These are phyloP conservation scores for Fraxinus pennsylvanica DNA, from an alignment of 257 asterid genomes.

Conservation along the genomic window DNA sequence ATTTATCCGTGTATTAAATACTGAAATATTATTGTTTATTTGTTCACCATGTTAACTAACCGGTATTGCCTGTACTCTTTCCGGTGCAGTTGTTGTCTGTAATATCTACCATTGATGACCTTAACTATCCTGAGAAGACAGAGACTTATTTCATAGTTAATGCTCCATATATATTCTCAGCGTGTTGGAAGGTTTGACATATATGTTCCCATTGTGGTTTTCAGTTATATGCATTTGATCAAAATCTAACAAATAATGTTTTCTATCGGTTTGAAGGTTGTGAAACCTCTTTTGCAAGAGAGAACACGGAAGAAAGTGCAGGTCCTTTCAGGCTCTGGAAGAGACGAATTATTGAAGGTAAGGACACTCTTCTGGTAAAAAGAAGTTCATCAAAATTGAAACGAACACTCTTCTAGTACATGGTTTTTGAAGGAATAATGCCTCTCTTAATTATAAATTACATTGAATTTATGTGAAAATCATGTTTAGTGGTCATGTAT, in stretches of 20 bases:
- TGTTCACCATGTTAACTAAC: neutral
- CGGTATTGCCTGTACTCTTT: slow-evolving; percentile 3
- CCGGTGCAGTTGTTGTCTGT: slow-evolving; percentile 71
- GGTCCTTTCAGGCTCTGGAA: slow-evolving; percentile 63
- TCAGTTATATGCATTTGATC: slow-evolving; percentile 6
- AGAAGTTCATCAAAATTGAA: no score
- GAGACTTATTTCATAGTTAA: slow-evolving; percentile 84
- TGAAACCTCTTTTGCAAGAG: slow-evolving; percentile 86
- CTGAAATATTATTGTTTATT: neutral
- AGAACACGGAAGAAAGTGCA: slow-evolving; percentile 70
- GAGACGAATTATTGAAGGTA: slow-evolving; percentile 61
- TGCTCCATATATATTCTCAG: slow-evolving; percentile 89
- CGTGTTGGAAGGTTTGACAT: slow-evolving; percentile 87
- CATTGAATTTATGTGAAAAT: no score
- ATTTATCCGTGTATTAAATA: neutral
- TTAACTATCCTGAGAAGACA: slow-evolving; percentile 92
- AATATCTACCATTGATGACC: slow-evolving; percentile 85
- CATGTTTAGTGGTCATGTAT: neutral
- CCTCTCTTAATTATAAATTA: no score
- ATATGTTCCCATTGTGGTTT: neutral
- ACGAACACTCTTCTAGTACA: neutral
- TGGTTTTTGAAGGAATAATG: neutral
- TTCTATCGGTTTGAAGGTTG: slow-evolving; percentile 56
- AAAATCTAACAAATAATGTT: neutral
- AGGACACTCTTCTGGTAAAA: neutral